Base-by-base conservation (phyloP, 2,329 filamentous ascomycete genomes). In the Aschersonia sp. region DNA sequence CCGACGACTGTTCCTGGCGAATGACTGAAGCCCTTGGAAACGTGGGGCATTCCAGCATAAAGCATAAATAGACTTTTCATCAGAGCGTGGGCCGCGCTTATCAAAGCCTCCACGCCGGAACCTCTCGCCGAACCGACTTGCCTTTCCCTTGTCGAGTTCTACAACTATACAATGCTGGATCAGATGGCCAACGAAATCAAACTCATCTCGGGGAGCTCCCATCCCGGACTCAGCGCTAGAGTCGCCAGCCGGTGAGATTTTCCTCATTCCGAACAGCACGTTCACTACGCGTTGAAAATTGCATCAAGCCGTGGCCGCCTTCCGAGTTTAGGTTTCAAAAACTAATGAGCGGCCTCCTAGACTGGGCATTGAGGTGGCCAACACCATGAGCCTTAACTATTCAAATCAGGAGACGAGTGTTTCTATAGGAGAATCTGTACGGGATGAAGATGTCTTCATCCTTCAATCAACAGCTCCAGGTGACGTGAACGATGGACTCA, bases 381-480 rank as follows among this genome's bases (percentile, higher is more conserved):
- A 86, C 69, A 85, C 85, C 44, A 78, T 87, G 71, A 83, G 83
- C 53, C 72, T 90, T 52, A 86, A 89, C 62, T 88, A 89, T 68
- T 89, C 85, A 44, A 90, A 90, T 65, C 84, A 87, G 60, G 85
- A 92, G 63, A 89, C 84, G 46, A 87, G 83, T 56, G 88, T 97
- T 49, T 95, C 88, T 22, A 94, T 96, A 58, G 89, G 90, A 63
- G 90, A 97, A 71, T 94, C 86, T 53, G 90, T 97, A 48, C 79
- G 90, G 67, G 90, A 97, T 64, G 90, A 97, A 75, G 90, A 97
- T 78, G 89, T 96, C 61, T 97, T 96, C 71, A 94, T 97, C 58
- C 75, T 97, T 51, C 90, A 97, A 68, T 95, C 90, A 30, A 95
- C 92, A 44, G 83, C 86, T 41, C 90, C 90, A 2, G 89, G 90